Evolutionary conservation across 345 rosid species (phyloP), one percentile per base, ranked within the genome.

Genomic region (Eucalyptus rudis): DNA sequence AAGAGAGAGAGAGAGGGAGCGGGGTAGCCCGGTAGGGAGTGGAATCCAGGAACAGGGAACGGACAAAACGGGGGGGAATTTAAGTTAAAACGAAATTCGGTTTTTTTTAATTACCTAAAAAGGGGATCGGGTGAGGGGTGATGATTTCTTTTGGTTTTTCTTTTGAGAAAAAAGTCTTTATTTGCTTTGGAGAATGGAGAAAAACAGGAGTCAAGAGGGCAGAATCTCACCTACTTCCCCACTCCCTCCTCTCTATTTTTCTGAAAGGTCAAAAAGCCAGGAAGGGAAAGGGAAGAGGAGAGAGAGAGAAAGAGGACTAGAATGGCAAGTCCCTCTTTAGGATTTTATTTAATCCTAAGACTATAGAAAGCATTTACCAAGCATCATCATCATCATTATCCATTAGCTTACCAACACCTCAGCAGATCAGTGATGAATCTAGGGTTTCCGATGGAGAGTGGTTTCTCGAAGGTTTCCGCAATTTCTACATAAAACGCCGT

Each of bases 181-280:
- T 71, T 20, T 20, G 47, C 83, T 76, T 76, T 36, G 25, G 81
- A 43, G 45, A 29, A 56, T 13, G 68, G 31, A 27, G 68, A 10
- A 76, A 40, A 20, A 76, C 83, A 36, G 20, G 83, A 76, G 83
- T 76, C 83, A 76, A 76, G 45, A 40, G 83, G 15, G 83, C 83
- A 36, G 94, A 90, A 93, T 93, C 94, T 91, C 93, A 93, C 92
- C 94, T 44, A 91, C 95, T 92, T 91, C 91, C 86, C 89, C 59
- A 86, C 86, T 43, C 71, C 22, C 54, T 76, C 86, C 49, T 59
- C 59, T 88, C 86, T 43, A 45, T 31, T 52, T 86, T 64, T 88
- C 43, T 44, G 22, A 4, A 71, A 87, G 85, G 86, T 45, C 84
- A 88, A 68, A 88, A 68, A 36, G 66, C 58, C 43, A 62, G 88